A percentile compares a stretch with the other conserved stretches of the same genome.
phyloP scores from a whole-genome alignment of 2,329 filamentous ascomycete species.

The Claviceps humidiphila region DNA sequence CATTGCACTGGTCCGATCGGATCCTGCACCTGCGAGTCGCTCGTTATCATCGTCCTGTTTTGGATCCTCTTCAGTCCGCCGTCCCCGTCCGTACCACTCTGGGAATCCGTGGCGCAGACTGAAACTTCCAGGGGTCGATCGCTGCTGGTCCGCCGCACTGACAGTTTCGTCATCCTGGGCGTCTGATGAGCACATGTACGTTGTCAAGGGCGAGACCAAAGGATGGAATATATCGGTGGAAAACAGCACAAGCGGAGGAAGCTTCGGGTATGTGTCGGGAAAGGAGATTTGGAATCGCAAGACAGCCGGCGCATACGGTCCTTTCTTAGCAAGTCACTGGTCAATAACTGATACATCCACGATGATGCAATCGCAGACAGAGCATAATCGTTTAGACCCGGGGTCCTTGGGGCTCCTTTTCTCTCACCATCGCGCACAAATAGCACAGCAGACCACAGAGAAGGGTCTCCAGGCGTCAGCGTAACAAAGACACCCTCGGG shows the following conservation, averaged over 20 bases:
- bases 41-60: constrained; percentile 28
- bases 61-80: constrained; percentile 24
- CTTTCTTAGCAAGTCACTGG: constrained; percentile 29
- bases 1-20: constrained; percentile 10
- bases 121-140: constrained; percentile 78
- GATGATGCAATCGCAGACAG: background rate
- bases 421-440: constrained; percentile 71
- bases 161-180: constrained; percentile 63
- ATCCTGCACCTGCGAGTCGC: constrained; percentile 15
- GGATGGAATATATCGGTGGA: constrained; percentile 91
- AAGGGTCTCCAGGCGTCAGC: constrained; percentile 67
- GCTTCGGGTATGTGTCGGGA: constrained; percentile 61
- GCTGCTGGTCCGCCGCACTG: constrained; percentile 70
- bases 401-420: background rate
- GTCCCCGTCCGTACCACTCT: constrained; percentile 63
- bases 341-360: background rate
- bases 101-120: constrained; percentile 85
- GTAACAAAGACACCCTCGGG: constrained; percentile 80
- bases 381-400: background rate
- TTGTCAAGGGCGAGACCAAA: constrained; percentile 82
- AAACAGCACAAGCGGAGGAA: constrained; percentile 78
- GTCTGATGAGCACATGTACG: constrained; percentile 79
- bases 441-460: constrained; percentile 78
- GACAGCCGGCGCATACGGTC: constrained; percentile 77
- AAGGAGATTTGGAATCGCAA: constrained; percentile 87